A percentile compares a stretch with the other conserved stretches of the same genome.
These are phyloP conservation scores for Xylariaceae sp. DNA, from an alignment of 2,329 filamentous ascomycete genomes.

Conservation along the genomic window DNA sequence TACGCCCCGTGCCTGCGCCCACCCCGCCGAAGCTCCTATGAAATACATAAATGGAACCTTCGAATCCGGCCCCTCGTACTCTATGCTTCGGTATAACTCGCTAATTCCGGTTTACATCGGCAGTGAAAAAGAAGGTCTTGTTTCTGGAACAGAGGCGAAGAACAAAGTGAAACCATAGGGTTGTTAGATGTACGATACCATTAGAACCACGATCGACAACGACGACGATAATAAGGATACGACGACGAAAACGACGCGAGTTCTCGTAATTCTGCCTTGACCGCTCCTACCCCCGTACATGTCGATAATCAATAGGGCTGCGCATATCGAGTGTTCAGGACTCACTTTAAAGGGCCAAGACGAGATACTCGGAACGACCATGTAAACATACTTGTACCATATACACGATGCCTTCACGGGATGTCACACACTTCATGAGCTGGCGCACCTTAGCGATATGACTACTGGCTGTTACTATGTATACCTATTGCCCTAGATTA, in stretches of 20 bases:
- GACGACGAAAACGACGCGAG: neutral
- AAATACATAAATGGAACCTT: neutral
- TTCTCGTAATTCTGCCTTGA: neutral
- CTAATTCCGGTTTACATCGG: conserved; percentile 5
- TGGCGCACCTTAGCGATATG: conserved; percentile 6
- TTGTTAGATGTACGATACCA: conserved; percentile 14
- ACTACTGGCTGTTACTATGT: conserved; percentile 3
- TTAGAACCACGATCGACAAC: conserved; percentile 6
- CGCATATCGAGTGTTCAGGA: neutral
- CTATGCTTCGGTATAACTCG: neutral
- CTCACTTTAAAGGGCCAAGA: neutral
- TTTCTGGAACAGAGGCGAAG: conserved; percentile 91
- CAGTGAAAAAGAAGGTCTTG: conserved; percentile 90
- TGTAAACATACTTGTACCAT: conserved; percentile 21
- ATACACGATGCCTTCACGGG: conserved; percentile 5
- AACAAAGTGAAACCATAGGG: conserved; percentile 44
- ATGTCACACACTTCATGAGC: neutral
- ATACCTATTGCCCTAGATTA: neutral
- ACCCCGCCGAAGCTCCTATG: neutral
- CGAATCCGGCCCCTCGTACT: neutral
- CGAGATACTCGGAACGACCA: conserved; percentile 1
- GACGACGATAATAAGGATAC: neutral
- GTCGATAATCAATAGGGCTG: neutral
- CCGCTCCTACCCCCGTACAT: conserved; percentile 1
- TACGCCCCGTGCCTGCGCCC: too few relatives aligned